Base-by-base conservation (phyloP, 257 asterid species). In the Orobanche coerulescens region DNA sequence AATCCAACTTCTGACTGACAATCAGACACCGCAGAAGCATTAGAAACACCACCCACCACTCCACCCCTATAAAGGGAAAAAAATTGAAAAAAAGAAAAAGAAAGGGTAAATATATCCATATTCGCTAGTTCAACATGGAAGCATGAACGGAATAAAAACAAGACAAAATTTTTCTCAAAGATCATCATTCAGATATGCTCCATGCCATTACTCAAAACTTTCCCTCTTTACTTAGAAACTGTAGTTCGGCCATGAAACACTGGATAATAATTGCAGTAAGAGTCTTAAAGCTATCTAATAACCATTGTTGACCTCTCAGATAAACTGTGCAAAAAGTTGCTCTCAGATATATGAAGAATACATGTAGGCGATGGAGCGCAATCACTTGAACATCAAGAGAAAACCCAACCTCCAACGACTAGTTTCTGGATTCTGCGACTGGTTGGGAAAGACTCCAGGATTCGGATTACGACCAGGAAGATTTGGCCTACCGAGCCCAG, bases 401-500 rank as follows among this genome's bases (percentile, higher is more conserved):
- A 69, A 31, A 70, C 37, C 76, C 42, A 14, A 81, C 87, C 87
- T 78, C 84, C 76, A 76, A 47, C 78, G 84, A 61, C 69, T 71
- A 55, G 62, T 61, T 67, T 81, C 94, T 28, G 76, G 70, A 70
- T 81, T 79, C 68, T 71, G 92, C 31, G 79, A 37, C 70, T 71
- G 96, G 52, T 73, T 77, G 15, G 82, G 82, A 18, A 80, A 78
- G 34, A 65, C 84, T 70, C 77, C 88, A 26, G 84, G 53, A 31
- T 82, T 72, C 19, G 71, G 68, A 61, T 51, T 57, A 67, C 76
- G 90, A 56, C 83, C 88, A 43, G 87, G 84, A 72, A 71, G 74
- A 74, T 82, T 85, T 51, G 81, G 74, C 68, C 77, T 75, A 69
- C 84, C 82, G 62, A 81, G 75, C 50, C 80, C 87, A 36, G 78